Evolutionary conservation across 306 rosid genomes (phyloP), one percentile per base, ranked within the genome.

Genomic region (Mimosa bimucronata): DNA sequence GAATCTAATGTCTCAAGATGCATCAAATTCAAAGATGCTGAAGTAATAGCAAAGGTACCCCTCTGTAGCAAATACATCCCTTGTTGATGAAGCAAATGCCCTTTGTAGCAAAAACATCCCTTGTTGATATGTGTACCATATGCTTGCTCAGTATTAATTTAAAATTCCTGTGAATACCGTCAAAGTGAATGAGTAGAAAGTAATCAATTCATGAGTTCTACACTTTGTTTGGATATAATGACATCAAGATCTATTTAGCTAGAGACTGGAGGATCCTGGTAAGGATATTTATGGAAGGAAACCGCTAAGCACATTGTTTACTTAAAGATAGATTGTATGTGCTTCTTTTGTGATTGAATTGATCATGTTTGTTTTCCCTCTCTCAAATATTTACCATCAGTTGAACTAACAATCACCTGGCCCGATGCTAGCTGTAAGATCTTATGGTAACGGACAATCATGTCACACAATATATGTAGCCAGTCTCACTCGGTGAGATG

Each of bases 1-100:
- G 88, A 91, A 79, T 91, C 92, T 78, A 91, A 87, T 81, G 86
- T 91, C 46, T 82, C 92, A 40, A 85, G 91, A 82, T 91, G 94
- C 67, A 84, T 82, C 9, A 90, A 91, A 85, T 91, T 91, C 88
- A 88, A 86, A 71, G 94, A 91, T 1, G 94, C 92, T 65, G 90
- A 91, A 76, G 88, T 80, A 34, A 91, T 91, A 79, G 95, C 92
- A 38, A 91, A 91, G 91, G 95, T 91, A 41, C 14, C 66, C 19
- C 52, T 52, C 12, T 50, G 16, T 50, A 29, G 28, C n/a, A 50
- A 73, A 50, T 10, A 19, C 77, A 29, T 19, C 5, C 12, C 66
- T 53, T 21, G 6, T n/a, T 52, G 28, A 53, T 73, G 46, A 73
- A 53, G 66, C n/a, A 73, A 52, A n/a, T 73, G 46, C 46, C 19